phyloP scores from a whole-genome alignment of 2,329 filamentous ascomycete genomes.

The Fusarium sp. region DNA sequence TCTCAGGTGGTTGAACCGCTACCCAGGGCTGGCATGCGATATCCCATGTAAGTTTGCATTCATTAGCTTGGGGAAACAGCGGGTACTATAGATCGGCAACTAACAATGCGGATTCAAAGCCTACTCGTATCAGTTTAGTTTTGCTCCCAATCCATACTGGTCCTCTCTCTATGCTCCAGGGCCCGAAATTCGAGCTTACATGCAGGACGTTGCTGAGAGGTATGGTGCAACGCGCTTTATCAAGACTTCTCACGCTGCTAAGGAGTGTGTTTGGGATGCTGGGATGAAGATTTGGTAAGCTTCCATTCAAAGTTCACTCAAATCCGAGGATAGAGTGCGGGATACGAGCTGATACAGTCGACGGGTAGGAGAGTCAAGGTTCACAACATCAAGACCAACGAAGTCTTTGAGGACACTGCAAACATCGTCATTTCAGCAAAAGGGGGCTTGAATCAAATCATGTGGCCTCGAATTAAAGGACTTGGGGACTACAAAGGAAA shows the following conservation, averaged over 20 bases:
- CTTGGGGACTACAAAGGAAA: background rate
- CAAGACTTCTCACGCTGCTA: conserved; percentile 10
- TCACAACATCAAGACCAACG: background rate
- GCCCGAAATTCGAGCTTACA: conserved; percentile 18
- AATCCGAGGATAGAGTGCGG: too few species aligned
- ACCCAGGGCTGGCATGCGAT: conserved; percentile 23
- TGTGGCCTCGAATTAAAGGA: conserved; percentile 9
- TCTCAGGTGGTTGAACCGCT: conserved; percentile 23
- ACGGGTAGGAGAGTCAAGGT: conserved; percentile 5
- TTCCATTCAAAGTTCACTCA: background rate
- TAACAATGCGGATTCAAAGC: background rate
- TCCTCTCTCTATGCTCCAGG: conserved; percentile 19
- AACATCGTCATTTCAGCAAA: conserved; percentile 8
- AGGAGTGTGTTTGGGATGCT: conserved; percentile 2
- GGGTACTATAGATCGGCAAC: background rate
- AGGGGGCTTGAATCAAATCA: conserved; percentile 5
- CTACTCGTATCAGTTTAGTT: conserved; percentile 19
- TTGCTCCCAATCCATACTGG: conserved; percentile 21
- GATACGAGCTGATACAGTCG: background rate
- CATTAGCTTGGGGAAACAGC: background rate
- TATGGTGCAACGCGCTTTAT: conserved; percentile 18
- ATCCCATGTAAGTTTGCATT: conserved; percentile 16
- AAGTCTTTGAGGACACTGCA: conserved; percentile 1
- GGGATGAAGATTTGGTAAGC: conserved; percentile 9
- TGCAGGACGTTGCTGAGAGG: conserved; percentile 17